phyloP scores from a whole-genome alignment of 176 grass and related monocot species.

The Zea mays region DNA sequence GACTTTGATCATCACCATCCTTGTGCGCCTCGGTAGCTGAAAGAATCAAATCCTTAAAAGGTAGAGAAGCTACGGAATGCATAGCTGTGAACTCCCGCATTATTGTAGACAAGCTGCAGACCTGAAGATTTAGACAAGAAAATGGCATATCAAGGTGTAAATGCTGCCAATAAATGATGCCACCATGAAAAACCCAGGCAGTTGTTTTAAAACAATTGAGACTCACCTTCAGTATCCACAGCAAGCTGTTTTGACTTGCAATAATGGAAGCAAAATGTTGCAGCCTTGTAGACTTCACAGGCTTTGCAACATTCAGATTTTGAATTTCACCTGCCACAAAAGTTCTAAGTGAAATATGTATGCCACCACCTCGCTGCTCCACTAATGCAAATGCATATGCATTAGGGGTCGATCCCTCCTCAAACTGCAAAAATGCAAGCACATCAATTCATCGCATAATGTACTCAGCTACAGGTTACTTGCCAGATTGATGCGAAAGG shows the following conservation, averaged over 20 bases:
- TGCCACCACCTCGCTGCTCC: conserved; percentile 73
- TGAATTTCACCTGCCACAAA: conserved; percentile 74
- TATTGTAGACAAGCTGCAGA: conserved; percentile 97
- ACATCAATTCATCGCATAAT: background rate
- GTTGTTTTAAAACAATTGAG: conserved; percentile 8
- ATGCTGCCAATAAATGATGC: background rate
- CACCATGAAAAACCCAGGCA: conserved; percentile 14
- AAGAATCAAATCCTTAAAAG: conserved; percentile 94
- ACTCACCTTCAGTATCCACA: conserved; percentile 82
- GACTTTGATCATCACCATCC: conserved; percentile 50
- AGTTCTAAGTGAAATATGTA: conserved; percentile 60
- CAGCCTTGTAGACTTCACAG: conserved; percentile 56
- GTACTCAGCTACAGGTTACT: background rate
- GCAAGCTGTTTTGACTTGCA: conserved; percentile 36
- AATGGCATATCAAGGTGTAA: conserved; percentile 19
- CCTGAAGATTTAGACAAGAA: conserved; percentile 53
- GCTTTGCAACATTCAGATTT: conserved; percentile 58
- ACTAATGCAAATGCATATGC: conserved; percentile 91
- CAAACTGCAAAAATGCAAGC: conserved; percentile 59
- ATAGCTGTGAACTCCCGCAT: conserved; percentile 77
- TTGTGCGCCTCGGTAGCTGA: conserved; percentile 67
- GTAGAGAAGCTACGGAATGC: conserved; percentile 76
- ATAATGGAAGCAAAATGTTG: conserved; percentile 59
- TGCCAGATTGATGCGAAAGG: background rate
- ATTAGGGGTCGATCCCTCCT: conserved; percentile 57